These are phyloP conservation scores for Aspergillus alliaceus DNA, from an alignment of 2,329 filamentous ascomycete species.

Conservation along the genomic window DNA sequence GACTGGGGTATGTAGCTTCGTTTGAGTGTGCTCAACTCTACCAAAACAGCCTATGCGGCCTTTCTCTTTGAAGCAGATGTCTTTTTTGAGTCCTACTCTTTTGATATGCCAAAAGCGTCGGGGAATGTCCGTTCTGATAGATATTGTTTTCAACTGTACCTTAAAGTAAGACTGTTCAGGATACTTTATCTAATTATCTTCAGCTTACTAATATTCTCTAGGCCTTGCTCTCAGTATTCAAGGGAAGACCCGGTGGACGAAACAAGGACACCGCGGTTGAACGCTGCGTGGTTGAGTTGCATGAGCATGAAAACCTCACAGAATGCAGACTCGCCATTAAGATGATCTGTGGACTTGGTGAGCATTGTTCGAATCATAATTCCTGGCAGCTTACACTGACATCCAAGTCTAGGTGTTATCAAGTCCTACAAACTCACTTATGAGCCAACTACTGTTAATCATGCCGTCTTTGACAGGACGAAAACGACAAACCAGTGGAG, in stretches of 20 bases:
- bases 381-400: background rate
- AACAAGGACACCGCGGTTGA: conserved; percentile 62
- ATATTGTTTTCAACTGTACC: conserved; percentile 61
- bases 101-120: conserved; percentile 32
- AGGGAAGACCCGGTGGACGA: conserved; percentile 47
- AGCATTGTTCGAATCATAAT: background rate
- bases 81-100: conserved; percentile 63
- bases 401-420: conserved; percentile 52
- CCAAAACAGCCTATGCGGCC: conserved; percentile 64
- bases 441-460: conserved; percentile 61
- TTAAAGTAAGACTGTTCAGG: conserved; percentile 47
- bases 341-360: conserved; percentile 63
- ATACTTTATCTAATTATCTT: background rate
- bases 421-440: conserved; percentile 67
- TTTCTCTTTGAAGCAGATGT: conserved; percentile 54
- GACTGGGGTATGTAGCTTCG: conserved; percentile 50
- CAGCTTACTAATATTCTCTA: conserved; percentile 15
- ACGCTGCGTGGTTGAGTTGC: conserved; percentile 60
- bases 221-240: conserved; percentile 64
- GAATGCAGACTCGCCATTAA: conserved; percentile 63
- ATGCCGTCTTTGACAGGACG: conserved; percentile 62
- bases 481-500: conserved; percentile 59
- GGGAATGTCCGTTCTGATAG: conserved; percentile 43
- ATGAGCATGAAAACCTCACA: conserved; percentile 55
- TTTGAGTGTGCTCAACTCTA: conserved; percentile 61